These are phyloP conservation scores for Haematococcus sp. DNA, from an alignment of 139 green algal genomes.

Conservation along the genomic window DNA sequence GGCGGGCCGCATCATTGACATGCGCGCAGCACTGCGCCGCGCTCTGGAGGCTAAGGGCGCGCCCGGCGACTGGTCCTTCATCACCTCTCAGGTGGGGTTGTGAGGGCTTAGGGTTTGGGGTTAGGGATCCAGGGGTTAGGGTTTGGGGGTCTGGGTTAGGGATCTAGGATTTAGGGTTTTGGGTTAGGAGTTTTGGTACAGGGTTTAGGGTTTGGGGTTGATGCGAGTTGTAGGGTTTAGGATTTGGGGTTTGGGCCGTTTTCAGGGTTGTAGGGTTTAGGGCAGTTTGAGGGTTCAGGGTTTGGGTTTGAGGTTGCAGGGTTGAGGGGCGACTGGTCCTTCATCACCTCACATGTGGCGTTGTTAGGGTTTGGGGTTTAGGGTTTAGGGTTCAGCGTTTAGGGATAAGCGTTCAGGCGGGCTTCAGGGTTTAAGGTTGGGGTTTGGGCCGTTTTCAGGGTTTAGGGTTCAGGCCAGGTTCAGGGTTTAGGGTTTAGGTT, in stretches of 20 bases:
- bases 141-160: no score
- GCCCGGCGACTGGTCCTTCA: constrained; percentile 56
- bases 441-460: neutral
- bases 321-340: constrained; percentile 62
- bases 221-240: neutral
- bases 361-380: no score
- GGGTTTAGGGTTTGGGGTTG: neutral
- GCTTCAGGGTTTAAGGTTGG: neutral
- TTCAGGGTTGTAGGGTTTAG: no score
- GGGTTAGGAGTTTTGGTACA: no score
- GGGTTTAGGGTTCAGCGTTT: neutral
- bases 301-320: constrained; percentile 53
- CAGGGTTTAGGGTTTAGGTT: no score
- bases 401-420: neutral
- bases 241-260: neutral
- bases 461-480: no score
- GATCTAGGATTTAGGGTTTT: no score
- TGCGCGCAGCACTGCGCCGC: constrained; percentile 66
- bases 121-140: no score
- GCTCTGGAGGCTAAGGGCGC: constrained; percentile 51
- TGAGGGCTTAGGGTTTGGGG: no score
- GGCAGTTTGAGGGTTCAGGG: no score
- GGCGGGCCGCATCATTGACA: constrained; percentile 87
- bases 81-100: no score
- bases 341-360: no score